Base-by-base conservation (phyloP, 1,284 basidiomycete genomes). In the Trametes sp. region DNA sequence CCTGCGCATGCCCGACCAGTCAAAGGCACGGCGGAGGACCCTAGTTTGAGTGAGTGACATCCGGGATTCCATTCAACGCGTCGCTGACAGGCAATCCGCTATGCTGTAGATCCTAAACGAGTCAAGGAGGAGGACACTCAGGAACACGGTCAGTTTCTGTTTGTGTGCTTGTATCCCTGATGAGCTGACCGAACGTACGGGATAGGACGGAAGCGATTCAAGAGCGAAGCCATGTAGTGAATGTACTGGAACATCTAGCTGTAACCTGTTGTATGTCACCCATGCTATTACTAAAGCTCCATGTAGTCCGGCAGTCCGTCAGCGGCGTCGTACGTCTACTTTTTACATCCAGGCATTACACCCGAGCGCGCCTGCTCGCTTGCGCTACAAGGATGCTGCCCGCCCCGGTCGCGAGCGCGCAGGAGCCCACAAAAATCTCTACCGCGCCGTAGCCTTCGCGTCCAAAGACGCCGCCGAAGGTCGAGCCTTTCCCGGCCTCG, bases 371-470 rank as follows among this genome's bases (percentile, higher is more conserved):
- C 45, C 51, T 58, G 45, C 64, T 67, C 45, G 69, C 59, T 4
- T 53, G 57, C 11, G 67, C 70, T 9, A 72, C 59, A 19, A 71
- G 33, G 9, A 69, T 33, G 59, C 71, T 72, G 2, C 62, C 50
- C 1, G 63, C 54, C 28, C 67, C 68, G 0, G 69, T 66, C 31
- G 68, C 68, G 1, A 71, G 49, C 21, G 71, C 72, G 51, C 69
- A 72, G 4, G 66, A 65, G 9, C 73, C 73, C 8, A 74, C 73
- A 52, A 74, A 74, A 3, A 74, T 67, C 55, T 74, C 71, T 23
- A 74, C 65, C 2, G 66, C 61, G 31, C 69, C 69, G 46, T 71
- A 74, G 6, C 72, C 72, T 33, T 64, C 65, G 57, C 67, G 62
- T 6, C 70, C 72, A 36, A 71, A 74, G 2, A 61, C 48, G 16